phyloP scores from a whole-genome alignment of 371 early-diverging fungal species.

The Mortierella sp. region DNA sequence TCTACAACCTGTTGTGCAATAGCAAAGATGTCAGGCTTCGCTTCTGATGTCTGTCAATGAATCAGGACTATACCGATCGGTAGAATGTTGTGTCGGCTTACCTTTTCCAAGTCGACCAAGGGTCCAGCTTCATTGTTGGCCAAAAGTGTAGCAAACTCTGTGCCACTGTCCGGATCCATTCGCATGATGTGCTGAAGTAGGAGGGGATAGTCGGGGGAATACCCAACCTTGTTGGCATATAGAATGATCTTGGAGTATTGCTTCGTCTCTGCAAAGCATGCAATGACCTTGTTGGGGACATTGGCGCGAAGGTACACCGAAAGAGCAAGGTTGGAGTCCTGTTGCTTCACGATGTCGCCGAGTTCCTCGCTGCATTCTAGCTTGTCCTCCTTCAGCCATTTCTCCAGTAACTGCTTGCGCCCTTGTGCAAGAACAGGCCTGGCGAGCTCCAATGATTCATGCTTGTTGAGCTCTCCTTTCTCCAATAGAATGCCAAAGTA shows the following conservation, averaged over 20 bases:
- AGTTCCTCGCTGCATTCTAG: conserved; percentile 97
- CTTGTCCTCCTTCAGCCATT: conserved; percentile 99
- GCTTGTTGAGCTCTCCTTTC: conserved; percentile 92
- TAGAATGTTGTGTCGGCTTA: no score
- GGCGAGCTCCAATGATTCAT: conserved; percentile 95
- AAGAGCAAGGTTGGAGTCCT: conserved; percentile 89
- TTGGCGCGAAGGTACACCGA: conserved; percentile 96
- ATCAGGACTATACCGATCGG: no score
- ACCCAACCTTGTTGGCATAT: conserved; percentile 96
- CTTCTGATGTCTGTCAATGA: no score
- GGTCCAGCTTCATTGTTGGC: conserved; percentile 86
- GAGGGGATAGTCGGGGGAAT: conserved; percentile 90
- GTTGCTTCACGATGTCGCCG: conserved; percentile 96
- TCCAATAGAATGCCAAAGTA: conserved; percentile 98
- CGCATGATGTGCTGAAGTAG: conserved; percentile 92
- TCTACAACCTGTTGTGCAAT: conserved; percentile 77
- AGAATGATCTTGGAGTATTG: conserved; percentile 96
- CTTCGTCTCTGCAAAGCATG: conserved; percentile 96
- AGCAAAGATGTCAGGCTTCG: conserved; percentile 7
- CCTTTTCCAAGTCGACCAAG: conserved; percentile 83
- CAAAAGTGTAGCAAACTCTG: conserved; percentile 90
- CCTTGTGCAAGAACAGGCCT: conserved; percentile 92
- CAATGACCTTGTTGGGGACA: conserved; percentile 90
- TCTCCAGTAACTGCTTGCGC: conserved; percentile 93
- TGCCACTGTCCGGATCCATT: conserved; percentile 91